Percentiles rank a stretch among this genome's conserved stretches.
phyloP scores from a whole-genome alignment of 805 yeast genomes.

The Debaryomyces prosopidis region DNA sequence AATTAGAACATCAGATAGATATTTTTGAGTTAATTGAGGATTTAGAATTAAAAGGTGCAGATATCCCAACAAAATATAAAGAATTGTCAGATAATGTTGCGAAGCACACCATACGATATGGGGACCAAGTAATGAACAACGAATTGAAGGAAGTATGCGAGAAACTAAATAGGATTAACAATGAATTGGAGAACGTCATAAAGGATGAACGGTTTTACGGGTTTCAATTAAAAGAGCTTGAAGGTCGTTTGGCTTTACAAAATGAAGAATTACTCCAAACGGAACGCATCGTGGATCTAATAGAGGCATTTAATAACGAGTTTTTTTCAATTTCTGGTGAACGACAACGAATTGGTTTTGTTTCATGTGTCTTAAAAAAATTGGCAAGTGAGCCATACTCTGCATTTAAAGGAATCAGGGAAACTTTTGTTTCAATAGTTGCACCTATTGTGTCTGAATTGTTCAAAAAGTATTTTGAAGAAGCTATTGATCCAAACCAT shows the following conservation, averaged over 20 bases:
- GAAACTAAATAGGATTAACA: conserved; percentile 13
- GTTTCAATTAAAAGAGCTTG: conserved; percentile 9
- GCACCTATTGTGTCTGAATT: conserved; percentile 3
- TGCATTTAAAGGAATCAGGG: not conserved
- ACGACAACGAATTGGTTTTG: conserved; percentile 1
- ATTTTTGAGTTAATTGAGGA: conserved; percentile 37
- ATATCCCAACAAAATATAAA: conserved; percentile 38
- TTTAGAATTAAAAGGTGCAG: conserved; percentile 32
- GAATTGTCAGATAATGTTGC: conserved; percentile 26
- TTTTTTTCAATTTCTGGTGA: not conserved
- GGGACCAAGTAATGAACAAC: not conserved
- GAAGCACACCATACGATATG: conserved; percentile 1
- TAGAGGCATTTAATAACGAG: not conserved
- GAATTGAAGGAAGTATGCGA: conserved; percentile 13
- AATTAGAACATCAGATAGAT: conserved; percentile 10
- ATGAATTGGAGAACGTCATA: conserved; percentile 14
- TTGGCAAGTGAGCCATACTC: not conserved
- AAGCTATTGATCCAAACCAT: conserved; percentile 3
- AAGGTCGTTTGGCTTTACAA: conserved; percentile 1
- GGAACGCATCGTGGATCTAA: not conserved
- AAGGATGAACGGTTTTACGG: conserved; percentile 6
- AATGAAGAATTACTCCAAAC: not conserved
- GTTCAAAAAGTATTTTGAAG: conserved; percentile 9
- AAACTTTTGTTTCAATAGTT: conserved; percentile 11
- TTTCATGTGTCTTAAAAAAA: not conserved